Evolutionary conservation across 345 rosid species (phyloP).

Genomic region (Brassica cretica): DNA sequence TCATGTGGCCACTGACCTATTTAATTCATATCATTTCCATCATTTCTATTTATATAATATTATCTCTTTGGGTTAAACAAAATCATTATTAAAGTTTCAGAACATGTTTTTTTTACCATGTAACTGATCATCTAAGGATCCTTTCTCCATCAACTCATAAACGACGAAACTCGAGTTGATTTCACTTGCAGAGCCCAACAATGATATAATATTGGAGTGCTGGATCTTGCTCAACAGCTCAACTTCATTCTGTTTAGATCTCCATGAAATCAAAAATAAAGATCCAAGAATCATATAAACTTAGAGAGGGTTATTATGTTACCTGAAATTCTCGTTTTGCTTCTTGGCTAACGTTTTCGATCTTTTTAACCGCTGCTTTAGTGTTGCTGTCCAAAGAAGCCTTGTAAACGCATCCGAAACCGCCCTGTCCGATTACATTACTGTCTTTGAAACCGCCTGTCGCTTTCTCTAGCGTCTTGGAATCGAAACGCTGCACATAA

Average conservation of each 20-base stretch:
- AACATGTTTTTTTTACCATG: constrained; percentile 59
- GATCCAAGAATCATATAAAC: constrained; percentile 5
- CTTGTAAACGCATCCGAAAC: constrained; percentile 85
- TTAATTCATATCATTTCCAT: constrained; percentile 2
- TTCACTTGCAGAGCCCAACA: constrained; percentile 66
- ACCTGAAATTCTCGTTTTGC: constrained; percentile 83
- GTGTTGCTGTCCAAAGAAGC: constrained; percentile 55
- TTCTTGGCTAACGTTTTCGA: constrained; percentile 62
- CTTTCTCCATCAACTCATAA: constrained; percentile 85
- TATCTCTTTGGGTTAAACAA: constrained; percentile 6
- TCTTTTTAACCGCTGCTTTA: constrained; percentile 73
- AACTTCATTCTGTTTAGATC: constrained; percentile 74
- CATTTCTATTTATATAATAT: background rate
- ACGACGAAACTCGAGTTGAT: constrained; percentile 58
- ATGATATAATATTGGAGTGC: constrained; percentile 67
- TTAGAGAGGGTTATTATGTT: background rate
- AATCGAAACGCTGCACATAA: constrained; percentile 51
- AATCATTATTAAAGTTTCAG: background rate
- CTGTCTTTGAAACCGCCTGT: constrained; percentile 66
- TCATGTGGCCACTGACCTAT: constrained; percentile 23
- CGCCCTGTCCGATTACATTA: constrained; percentile 74
- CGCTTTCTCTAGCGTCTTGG: constrained; percentile 65
- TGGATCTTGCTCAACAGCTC: constrained; percentile 65
- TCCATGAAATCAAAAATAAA: background rate
- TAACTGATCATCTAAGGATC: constrained; percentile 79